phyloP scores from a whole-genome alignment of 352 stramenopile species.

The Thraustochytrium sp. region DNA sequence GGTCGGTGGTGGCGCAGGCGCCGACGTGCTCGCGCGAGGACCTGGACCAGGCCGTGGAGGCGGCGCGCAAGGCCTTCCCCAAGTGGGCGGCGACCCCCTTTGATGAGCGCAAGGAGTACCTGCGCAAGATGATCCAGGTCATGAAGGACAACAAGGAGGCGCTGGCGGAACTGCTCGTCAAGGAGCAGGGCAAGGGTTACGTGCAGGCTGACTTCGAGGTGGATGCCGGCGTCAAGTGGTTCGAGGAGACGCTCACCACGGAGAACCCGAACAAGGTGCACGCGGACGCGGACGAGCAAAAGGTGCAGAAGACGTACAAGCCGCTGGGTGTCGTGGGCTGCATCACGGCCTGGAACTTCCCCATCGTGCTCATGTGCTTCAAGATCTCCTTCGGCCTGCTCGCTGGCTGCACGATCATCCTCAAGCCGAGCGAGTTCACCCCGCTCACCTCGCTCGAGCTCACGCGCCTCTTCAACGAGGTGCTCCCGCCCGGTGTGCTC shows the following conservation, averaged over 20 bases:
- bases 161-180: slow-evolving; percentile 82
- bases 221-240: background rate
- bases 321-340: slow-evolving; percentile 85
- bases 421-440: slow-evolving; percentile 93
- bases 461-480: slow-evolving; percentile 60
- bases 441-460: slow-evolving; percentile 71
- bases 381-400: slow-evolving; percentile 72
- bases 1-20: background rate
- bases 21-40: background rate
- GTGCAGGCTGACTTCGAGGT: slow-evolving; percentile 68
- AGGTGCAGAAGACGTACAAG: slow-evolving; percentile 55
- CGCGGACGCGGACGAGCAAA: background rate
- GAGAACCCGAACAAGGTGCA: slow-evolving; percentile 10
- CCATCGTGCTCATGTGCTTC: slow-evolving; percentile 68
- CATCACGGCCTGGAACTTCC: slow-evolving; percentile 98
- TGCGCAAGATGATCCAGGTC: background rate
- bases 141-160: slow-evolving; percentile 50
- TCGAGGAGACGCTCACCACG: background rate
- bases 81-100: background rate
- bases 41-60: background rate
- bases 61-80: background rate
- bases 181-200: slow-evolving; percentile 93
- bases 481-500: slow-evolving; percentile 57
- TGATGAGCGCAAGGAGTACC: background rate
- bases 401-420: slow-evolving; percentile 86